A percentile compares a stretch with the other conserved stretches of the same genome.
phyloP scores from a whole-genome alignment of 192 early-diverging fungal species.

The Podochytrium sp. region DNA sequence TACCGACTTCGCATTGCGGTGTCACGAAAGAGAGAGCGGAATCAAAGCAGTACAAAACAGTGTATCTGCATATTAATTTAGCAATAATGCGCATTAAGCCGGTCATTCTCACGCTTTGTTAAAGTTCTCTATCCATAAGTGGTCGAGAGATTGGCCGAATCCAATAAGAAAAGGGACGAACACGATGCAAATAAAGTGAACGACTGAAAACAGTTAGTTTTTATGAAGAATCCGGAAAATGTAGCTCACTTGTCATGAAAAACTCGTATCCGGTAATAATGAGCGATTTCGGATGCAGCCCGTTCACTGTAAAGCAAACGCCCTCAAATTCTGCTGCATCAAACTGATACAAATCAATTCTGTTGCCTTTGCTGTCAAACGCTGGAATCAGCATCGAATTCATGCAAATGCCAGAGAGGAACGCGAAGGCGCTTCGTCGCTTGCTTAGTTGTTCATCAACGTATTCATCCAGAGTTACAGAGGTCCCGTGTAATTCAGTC shows the following conservation, averaged over 20 bases:
- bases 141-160: neutral
- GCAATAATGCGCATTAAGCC: neutral
- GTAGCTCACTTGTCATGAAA: neutral
- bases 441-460: neutral
- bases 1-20: neutral
- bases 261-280: neutral
- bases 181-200: neutral
- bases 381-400: constrained; percentile 1
- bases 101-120: neutral
- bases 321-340: neutral
- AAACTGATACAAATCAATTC: neutral
- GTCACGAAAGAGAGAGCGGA: neutral
- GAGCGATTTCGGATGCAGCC: constrained; percentile 2
- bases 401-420: constrained; percentile 7
- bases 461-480: neutral
- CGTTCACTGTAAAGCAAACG: neutral
- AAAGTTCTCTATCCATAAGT: neutral
- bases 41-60: neutral
- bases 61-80: neutral
- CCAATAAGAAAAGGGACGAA: constrained; percentile 1
- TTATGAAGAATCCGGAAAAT: neutral
- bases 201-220: too few relatives aligned
- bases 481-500: too few relatives aligned
- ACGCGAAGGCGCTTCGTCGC: too few relatives aligned
- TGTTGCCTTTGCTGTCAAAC: neutral